Conservation (phyloP, 768 basidiomycete genomes). For the Naganishia randhawae region DNA sequence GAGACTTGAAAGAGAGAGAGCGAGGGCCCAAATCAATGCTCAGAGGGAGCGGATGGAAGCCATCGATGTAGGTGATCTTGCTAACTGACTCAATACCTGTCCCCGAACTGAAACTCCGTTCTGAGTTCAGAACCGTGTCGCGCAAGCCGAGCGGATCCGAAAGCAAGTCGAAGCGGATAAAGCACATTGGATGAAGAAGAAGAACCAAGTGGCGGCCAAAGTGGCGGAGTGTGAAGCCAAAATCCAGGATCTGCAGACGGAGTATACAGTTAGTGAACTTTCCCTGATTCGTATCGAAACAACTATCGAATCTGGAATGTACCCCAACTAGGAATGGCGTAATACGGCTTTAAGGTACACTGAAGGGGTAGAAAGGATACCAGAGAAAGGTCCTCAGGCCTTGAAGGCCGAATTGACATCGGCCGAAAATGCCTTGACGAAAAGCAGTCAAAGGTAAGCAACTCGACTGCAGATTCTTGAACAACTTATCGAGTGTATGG, state of each 20-base stretch:
- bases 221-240: not conserved
- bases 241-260: not conserved
- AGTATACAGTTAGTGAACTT: not conserved
- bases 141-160: conserved; percentile 4
- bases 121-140: not conserved
- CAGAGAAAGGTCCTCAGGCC: not conserved
- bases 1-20: not conserved
- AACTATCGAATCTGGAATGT: not conserved
- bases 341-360: not conserved
- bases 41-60: conserved; percentile 2
- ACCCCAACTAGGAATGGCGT: not conserved
- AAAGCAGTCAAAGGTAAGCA: conserved; percentile 6
- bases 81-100: not conserved
- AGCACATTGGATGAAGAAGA: conserved; percentile 7
- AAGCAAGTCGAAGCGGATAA: conserved; percentile 21
- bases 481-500: not conserved
- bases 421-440: conserved; percentile 8
- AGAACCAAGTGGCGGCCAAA: not conserved
- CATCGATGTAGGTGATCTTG: conserved; percentile 4
- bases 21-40: not conserved
- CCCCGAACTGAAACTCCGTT: not conserved
- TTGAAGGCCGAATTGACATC: conserved; percentile 6
- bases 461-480: not conserved
- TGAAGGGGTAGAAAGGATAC: not conserved
- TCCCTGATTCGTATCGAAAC: not conserved